Conservation (phyloP, 805 yeast species). For the Jamesozyma spencerorum region DNA sequence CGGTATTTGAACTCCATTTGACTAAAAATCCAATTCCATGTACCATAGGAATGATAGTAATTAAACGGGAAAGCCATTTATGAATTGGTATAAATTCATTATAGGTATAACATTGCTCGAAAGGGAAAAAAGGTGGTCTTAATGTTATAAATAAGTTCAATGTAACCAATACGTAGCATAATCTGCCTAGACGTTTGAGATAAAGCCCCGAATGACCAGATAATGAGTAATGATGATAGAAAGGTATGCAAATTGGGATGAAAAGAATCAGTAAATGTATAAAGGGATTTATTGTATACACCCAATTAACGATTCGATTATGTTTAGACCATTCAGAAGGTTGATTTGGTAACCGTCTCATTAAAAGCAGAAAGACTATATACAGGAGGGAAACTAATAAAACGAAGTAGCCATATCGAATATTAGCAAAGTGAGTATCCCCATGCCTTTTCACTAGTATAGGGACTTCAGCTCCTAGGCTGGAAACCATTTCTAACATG, state of each 20-base stretch:
- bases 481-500: no score
- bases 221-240: slow-evolving; percentile 28
- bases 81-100: slow-evolving; percentile 49
- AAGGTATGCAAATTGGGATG: slow-evolving; percentile 29
- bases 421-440: slow-evolving; percentile 44
- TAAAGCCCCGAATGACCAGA: slow-evolving; percentile 15
- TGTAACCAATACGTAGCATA: slow-evolving; percentile 50
- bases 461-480: no score
- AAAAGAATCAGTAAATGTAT: slow-evolving; percentile 31
- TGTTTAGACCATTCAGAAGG: slow-evolving; percentile 30
- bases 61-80: slow-evolving; percentile 61
- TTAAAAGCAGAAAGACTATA: slow-evolving; percentile 28
- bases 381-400: slow-evolving; percentile 37
- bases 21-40: slow-evolving; percentile 48
- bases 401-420: slow-evolving; percentile 51
- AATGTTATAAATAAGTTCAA: slow-evolving; percentile 47
- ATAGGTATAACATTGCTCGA: slow-evolving; percentile 35
- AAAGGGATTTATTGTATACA: slow-evolving; percentile 30
- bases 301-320: slow-evolving; percentile 27
- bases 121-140: slow-evolving; percentile 44
- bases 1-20: slow-evolving; percentile 38
- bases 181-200: slow-evolving; percentile 52
- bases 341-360: slow-evolving; percentile 34
- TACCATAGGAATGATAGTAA: slow-evolving; percentile 35
- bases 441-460: slow-evolving; percentile 38